Evolutionary conservation across 371 early-diverging fungal genomes (phyloP).

Genomic region (Mortierella sp.): DNA sequence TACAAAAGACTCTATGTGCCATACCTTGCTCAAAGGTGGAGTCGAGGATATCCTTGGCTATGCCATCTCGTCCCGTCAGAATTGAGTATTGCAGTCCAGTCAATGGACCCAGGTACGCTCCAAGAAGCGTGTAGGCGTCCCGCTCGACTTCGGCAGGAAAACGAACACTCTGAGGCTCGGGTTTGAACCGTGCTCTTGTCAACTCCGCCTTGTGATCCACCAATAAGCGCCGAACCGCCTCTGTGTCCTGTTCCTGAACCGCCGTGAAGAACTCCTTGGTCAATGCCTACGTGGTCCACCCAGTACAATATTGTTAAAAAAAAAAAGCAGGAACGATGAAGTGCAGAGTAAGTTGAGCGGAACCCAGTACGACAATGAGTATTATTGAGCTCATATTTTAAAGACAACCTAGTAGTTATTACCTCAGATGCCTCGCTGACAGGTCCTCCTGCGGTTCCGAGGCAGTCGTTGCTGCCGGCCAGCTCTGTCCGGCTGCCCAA

Average conservation of each 20-base stretch:
- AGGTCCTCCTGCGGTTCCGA: background rate
- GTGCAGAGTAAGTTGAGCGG: background rate
- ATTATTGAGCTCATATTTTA: background rate
- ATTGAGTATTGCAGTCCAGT: slow-evolving; percentile 73
- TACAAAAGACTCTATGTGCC: background rate
- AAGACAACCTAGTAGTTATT: background rate
- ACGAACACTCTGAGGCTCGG: slow-evolving; percentile 8
- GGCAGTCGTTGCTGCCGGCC: slow-evolving; percentile 6
- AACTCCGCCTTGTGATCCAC: slow-evolving; percentile 30
- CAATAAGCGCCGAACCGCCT: slow-evolving; percentile 40
- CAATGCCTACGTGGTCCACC: slow-evolving; percentile 14
- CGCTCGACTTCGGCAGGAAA: slow-evolving; percentile 52
- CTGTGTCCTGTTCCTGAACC: slow-evolving; percentile 42
- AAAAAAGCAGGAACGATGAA: background rate
- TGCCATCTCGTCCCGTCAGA: slow-evolving; percentile 65
- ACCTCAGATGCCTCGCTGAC: slow-evolving; percentile 29
- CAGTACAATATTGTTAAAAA: background rate
- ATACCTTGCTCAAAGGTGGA: slow-evolving; percentile 68
- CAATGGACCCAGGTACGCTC: slow-evolving; percentile 59
- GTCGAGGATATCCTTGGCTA: slow-evolving; percentile 77
- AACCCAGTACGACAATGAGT: no score
- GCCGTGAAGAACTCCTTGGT: slow-evolving; percentile 42
- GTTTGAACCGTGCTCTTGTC: slow-evolving; percentile 40
- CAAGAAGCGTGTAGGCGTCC: slow-evolving; percentile 58
- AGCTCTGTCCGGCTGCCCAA: slow-evolving; percentile 13